phyloP scores from a whole-genome alignment of 441 rosid genomes.

The Jatropha podagrica region DNA sequence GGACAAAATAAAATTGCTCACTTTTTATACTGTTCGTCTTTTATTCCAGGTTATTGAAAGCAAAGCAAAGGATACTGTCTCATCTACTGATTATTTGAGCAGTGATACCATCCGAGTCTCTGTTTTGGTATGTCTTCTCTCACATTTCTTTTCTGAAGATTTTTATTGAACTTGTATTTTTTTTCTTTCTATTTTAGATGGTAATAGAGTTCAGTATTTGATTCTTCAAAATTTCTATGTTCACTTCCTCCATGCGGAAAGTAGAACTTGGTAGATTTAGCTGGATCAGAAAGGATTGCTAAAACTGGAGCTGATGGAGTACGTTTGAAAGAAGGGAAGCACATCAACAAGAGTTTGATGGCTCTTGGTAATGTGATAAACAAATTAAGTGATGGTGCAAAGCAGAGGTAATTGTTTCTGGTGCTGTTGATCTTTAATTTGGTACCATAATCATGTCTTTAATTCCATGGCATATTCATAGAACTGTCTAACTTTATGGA shows the following conservation, averaged over 20 bases:
- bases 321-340: constrained; percentile 85
- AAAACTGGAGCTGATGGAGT: constrained; percentile 93
- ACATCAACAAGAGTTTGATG: constrained; percentile 96
- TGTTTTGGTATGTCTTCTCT: constrained; percentile 60
- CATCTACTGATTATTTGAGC: constrained; percentile 36
- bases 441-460: constrained; percentile 1
- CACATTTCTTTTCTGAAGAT: not conserved
- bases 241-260: constrained; percentile 23
- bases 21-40: constrained; percentile 6
- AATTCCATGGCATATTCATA: not conserved
- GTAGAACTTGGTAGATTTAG: constrained; percentile 91
- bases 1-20: constrained; percentile 4
- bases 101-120: constrained; percentile 84
- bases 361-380: constrained; percentile 92
- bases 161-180: not conserved
- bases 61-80: constrained; percentile 52
- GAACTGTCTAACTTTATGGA: constrained; percentile 18
- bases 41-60: constrained; percentile 85
- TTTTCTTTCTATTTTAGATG: not conserved
- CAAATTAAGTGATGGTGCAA: constrained; percentile 77
- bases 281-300: constrained; percentile 87
- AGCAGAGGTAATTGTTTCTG: constrained; percentile 57
- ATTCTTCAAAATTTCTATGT: constrained; percentile 12
- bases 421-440: constrained; percentile 4
- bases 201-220: not conserved